Evolutionary conservation across 192 early-diverging fungal genomes (phyloP).

Genomic region (Backusella mclennaniae): DNA sequence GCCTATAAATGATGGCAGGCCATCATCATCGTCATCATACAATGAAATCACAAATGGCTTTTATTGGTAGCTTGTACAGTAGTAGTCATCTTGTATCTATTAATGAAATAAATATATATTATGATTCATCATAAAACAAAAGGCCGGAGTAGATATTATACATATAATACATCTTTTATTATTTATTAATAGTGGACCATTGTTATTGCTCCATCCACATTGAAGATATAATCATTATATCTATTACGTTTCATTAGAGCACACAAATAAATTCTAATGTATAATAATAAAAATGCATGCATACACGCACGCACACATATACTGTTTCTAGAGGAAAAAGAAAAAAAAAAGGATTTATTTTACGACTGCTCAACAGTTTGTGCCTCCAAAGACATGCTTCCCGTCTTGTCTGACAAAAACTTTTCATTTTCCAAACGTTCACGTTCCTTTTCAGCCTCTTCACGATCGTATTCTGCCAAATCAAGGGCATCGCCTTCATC

Average conservation of each 20-base stretch:
- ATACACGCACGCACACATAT: neutral
- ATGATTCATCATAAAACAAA: too few relatives aligned
- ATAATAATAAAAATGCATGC: neutral
- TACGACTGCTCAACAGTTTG: slow-evolving; percentile 7
- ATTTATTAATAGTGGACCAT: too few relatives aligned
- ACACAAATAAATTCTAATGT: too few relatives aligned
- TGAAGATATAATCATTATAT: too few relatives aligned
- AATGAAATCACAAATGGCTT: slow-evolving; percentile 3
- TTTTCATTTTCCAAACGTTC: slow-evolving; percentile 27
- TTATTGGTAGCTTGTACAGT: slow-evolving; percentile 10
- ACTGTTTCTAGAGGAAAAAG: neutral
- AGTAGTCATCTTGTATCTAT: neutral
- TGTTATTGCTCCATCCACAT: too few relatives aligned
- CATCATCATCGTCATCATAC: neutral
- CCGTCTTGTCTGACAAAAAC: slow-evolving; percentile 2
- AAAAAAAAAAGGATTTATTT: neutral
- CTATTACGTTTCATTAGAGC: too few relatives aligned
- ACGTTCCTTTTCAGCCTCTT: slow-evolving; percentile 55
- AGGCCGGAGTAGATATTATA: too few relatives aligned
- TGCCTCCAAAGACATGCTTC: neutral
- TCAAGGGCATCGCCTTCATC: slow-evolving; percentile 86
- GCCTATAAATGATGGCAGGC: slow-evolving; percentile 13
- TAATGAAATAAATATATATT: neutral
- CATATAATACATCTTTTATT: too few relatives aligned
- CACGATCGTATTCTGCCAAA: slow-evolving; percentile 67